phyloP scores from a whole-genome alignment of 164 flowering plant species.

The Brasenia schreberi region DNA sequence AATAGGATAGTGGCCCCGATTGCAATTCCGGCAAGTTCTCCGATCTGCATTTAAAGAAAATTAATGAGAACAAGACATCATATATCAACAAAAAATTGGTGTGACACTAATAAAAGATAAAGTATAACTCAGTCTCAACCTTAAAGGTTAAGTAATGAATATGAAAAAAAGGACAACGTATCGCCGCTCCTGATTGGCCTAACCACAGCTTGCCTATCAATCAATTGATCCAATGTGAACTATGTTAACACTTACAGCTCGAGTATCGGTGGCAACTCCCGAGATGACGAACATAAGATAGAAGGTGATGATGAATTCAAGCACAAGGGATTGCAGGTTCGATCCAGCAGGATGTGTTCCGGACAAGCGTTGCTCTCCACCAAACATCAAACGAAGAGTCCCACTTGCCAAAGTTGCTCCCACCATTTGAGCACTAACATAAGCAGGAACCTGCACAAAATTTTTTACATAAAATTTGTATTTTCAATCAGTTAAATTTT shows the following conservation, averaged over 20 bases:
- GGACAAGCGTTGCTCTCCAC: conserved; percentile 20
- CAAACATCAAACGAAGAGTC: conserved; percentile 33
- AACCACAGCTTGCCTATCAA: not conserved
- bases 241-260: conserved; percentile 38
- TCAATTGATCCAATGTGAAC: not conserved
- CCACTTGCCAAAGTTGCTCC: conserved; percentile 57
- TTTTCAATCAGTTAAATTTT: not conserved
- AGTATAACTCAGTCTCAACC: not conserved
- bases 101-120: no score
- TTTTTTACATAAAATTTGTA: not conserved
- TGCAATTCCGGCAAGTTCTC: conserved; percentile 83
- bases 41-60: conserved; percentile 36
- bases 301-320: conserved; percentile 62
- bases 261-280: conserved; percentile 61
- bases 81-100: not conserved
- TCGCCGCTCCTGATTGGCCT: not conserved
- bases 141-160: not conserved
- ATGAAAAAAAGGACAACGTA: not conserved
- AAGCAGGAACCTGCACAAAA: conserved; percentile 35
- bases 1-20: conserved; percentile 65
- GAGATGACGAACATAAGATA: conserved; percentile 72
- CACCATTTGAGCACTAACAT: conserved; percentile 34
- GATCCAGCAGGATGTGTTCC: conserved; percentile 48
- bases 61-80: not conserved
- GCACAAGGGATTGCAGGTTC: conserved; percentile 35